phyloP scores from a whole-genome alignment of 2,329 filamentous ascomycete species.

The Phaeomoniella chlamydospora region DNA sequence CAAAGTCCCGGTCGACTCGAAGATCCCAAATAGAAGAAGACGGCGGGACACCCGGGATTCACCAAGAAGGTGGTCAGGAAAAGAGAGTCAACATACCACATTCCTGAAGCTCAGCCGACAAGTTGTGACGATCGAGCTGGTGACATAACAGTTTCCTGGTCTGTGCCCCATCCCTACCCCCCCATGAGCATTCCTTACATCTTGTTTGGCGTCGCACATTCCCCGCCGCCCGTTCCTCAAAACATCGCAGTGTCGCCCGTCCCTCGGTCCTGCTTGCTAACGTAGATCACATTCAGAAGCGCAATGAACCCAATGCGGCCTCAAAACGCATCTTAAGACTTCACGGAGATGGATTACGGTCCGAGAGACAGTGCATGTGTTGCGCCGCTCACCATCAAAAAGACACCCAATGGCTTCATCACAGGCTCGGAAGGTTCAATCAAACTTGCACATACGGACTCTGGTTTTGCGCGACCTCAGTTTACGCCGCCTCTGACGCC shows the following conservation, averaged over 20 bases:
- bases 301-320: neutral
- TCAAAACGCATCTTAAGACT: neutral
- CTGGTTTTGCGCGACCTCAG: constrained; percentile 22
- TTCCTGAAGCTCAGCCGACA: neutral
- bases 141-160: neutral
- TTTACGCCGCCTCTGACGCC: constrained; percentile 70
- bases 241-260: neutral
- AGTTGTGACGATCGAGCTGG: neutral
- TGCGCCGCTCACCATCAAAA: constrained; percentile 8
- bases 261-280: neutral
- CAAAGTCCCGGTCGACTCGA: too few species aligned
- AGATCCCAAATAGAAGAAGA: too few species aligned
- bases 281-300: neutral
- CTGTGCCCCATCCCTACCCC: neutral
- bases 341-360: neutral
- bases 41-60: too few species aligned
- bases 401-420: constrained; percentile 3
- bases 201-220: neutral
- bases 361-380: neutral
- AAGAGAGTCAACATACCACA: neutral
- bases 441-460: constrained; percentile 2
- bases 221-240: neutral
- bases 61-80: too few species aligned
- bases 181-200: neutral
- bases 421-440: constrained; percentile 9